Evolutionary conservation across 352 stramenopile genomes (phyloP).

Genomic region (Phytopythium chamaehyphon): DNA sequence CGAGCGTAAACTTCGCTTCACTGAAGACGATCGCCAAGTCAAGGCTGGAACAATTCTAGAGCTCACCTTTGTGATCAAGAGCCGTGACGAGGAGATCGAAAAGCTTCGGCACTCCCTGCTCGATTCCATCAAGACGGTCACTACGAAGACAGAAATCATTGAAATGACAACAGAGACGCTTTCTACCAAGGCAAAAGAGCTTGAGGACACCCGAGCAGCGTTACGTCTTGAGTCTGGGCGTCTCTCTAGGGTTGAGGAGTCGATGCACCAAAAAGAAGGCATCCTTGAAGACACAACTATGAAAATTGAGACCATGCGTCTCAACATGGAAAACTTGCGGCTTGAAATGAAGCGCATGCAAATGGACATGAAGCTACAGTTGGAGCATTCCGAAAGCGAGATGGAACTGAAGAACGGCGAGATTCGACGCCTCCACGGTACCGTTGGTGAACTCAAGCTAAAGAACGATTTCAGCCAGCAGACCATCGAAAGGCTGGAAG

Average conservation of each 20-base stretch:
- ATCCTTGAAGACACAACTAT: conserved; percentile 60
- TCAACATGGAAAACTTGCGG: conserved; percentile 50
- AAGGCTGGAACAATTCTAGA: conserved; percentile 64
- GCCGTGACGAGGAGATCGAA: conserved; percentile 64
- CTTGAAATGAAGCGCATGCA: conserved; percentile 70
- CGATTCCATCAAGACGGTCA: conserved; percentile 49
- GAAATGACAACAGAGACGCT: conserved; percentile 58
- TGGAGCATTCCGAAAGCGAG: conserved; percentile 56
- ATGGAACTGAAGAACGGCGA: conserved; percentile 75
- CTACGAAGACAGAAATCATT: conserved; percentile 61
- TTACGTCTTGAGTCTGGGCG: conserved; percentile 51
- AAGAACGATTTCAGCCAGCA: conserved; percentile 54
- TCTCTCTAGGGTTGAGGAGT: conserved; percentile 54
- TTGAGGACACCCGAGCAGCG: conserved; percentile 49
- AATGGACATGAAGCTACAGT: conserved; percentile 71
- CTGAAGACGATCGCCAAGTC: conserved; percentile 35
- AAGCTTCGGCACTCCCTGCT: conserved; percentile 44
- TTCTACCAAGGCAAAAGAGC: conserved; percentile 52
- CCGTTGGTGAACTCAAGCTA: conserved; percentile 48
- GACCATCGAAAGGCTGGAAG: conserved; percentile 44
- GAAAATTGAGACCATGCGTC: conserved; percentile 58
- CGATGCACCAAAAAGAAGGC: conserved; percentile 51
- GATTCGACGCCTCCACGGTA: conserved; percentile 45
- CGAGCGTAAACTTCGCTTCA: conserved; percentile 21
- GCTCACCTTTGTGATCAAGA: conserved; percentile 76